phyloP scores from a whole-genome alignment of 768 basidiomycete species.

The Kwoniella heveanensis region DNA sequence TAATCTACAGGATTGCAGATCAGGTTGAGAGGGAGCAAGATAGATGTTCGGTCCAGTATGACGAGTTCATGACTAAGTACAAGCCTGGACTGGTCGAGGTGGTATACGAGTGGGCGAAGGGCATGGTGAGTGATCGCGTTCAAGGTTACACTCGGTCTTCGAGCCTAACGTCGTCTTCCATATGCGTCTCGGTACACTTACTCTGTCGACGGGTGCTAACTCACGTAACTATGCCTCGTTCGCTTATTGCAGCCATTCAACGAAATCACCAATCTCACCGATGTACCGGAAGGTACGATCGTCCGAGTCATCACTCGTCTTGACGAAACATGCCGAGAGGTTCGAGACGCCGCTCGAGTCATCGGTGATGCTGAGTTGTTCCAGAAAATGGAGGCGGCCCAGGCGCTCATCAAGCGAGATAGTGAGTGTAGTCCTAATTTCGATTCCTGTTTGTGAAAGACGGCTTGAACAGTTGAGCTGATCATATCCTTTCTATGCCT shows the following conservation, averaged over 20 bases:
- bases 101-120: conserved; percentile 98
- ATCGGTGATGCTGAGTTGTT: conserved; percentile 95
- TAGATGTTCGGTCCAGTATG: conserved; percentile 71
- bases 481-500: background rate
- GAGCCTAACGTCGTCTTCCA: no score
- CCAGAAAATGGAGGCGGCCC: conserved; percentile 96
- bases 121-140: conserved; percentile 70
- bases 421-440: conserved; percentile 73
- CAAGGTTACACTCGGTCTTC: background rate
- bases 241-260: conserved; percentile 76
- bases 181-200: no score
- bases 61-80: conserved; percentile 74
- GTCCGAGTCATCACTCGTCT: conserved; percentile 93
- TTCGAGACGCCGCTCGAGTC: conserved; percentile 92
- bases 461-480: background rate
- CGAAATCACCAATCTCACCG: conserved; percentile 87
- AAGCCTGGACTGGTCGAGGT: conserved; percentile 94
- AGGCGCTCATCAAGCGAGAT: conserved; percentile 90
- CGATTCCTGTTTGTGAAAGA: no score
- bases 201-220: background rate
- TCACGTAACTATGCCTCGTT: conserved; percentile 8
- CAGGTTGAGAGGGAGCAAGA: conserved; percentile 80
- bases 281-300: conserved; percentile 94
- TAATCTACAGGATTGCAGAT: conserved; percentile 75
- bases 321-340: conserved; percentile 96